These are phyloP conservation scores for Arthrobotrys conoides DNA, from an alignment of 2,329 filamentous ascomycete genomes.

Conservation along the genomic window DNA sequence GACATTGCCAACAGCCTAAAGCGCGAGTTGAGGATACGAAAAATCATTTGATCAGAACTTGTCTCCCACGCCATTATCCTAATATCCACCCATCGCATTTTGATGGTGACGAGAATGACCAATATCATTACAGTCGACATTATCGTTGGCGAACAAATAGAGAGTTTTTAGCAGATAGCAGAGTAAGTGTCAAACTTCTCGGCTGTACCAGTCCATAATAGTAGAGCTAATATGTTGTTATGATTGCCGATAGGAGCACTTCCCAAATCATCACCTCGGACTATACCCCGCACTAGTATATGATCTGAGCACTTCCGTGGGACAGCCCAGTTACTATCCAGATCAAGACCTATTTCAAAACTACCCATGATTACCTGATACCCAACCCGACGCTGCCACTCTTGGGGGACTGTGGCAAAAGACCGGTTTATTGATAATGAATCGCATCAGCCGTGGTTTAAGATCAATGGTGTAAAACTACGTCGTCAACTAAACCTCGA, in stretches of 20 bases:
- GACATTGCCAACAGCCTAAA: slow-evolving; percentile 48
- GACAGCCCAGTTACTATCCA: slow-evolving; percentile 11
- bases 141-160: slow-evolving; percentile 57
- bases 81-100: slow-evolving; percentile 47
- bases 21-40: slow-evolving; percentile 54
- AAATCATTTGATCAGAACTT: slow-evolving; percentile 53
- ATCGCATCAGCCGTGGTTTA: no score
- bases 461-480: no score
- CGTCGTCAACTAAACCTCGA: no score
- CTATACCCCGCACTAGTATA: slow-evolving; percentile 31
- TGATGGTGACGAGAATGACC: slow-evolving; percentile 44
- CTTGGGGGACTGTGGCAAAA: no score
- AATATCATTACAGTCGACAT: slow-evolving; percentile 55
- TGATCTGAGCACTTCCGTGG: background rate
- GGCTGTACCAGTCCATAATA: background rate
- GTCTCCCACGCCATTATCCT: slow-evolving; percentile 49
- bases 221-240: background rate
- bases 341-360: slow-evolving; percentile 14
- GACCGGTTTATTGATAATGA: no score
- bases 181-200: slow-evolving; percentile 15
- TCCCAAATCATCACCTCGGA: slow-evolving; percentile 41
- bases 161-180: slow-evolving; percentile 49
- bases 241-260: slow-evolving; percentile 21
- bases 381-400: background rate
- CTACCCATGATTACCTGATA: slow-evolving; percentile 1